These are phyloP conservation scores for Ganoderma sp. DNA, from an alignment of 1,284 basidiomycete species.

Conservation along the genomic window DNA sequence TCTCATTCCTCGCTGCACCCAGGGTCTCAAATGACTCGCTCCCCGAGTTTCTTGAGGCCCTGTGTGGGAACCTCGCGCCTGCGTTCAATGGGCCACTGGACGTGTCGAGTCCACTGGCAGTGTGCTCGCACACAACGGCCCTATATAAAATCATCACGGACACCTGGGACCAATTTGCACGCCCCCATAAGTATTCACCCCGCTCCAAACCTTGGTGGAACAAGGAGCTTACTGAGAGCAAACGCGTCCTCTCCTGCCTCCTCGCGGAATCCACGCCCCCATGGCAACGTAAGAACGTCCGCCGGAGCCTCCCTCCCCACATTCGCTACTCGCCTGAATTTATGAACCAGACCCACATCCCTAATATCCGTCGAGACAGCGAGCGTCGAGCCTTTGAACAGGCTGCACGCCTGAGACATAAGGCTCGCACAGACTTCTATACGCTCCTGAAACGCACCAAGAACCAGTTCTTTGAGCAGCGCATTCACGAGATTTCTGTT, in stretches of 20 bases:
- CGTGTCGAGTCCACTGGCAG: too few relatives aligned
- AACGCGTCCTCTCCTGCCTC: not conserved
- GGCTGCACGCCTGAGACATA: too few relatives aligned
- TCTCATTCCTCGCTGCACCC: not conserved
- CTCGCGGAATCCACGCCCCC: not conserved
- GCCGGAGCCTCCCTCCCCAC: not conserved
- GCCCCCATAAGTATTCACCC: not conserved
- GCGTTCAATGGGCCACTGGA: not conserved
- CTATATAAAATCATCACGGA: not conserved
- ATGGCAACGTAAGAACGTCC: not conserved
- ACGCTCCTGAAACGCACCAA: not conserved
- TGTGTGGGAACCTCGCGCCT: not conserved
- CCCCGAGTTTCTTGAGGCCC: not conserved
- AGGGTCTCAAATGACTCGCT: not conserved
- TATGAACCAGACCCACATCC: not conserved
- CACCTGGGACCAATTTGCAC: not conserved
- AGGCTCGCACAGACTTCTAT: not conserved
- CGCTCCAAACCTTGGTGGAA: not conserved
- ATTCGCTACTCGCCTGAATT: not conserved
- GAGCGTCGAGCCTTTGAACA: not conserved
- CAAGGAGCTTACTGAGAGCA: not conserved
- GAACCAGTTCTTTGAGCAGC: not conserved
- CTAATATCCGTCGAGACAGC: not conserved
- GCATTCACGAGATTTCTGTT: too few relatives aligned
- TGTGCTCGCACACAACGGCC: too few relatives aligned